Evolutionary conservation across 352 stramenopile species (phyloP).

Genomic region (Phytophthora sansomeana): DNA sequence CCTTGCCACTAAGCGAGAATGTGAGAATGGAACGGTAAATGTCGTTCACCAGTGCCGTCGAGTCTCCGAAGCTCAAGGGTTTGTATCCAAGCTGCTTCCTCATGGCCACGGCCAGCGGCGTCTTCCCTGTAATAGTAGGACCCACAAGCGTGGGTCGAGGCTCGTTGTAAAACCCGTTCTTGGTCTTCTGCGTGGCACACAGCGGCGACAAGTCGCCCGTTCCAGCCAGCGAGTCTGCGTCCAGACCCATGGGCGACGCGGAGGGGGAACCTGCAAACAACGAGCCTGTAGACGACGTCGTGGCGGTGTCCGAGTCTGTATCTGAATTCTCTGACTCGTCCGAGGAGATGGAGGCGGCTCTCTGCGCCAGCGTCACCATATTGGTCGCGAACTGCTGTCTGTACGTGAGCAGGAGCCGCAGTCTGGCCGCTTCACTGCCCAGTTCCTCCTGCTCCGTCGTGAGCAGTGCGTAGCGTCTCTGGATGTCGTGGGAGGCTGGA

Average conservation of each 20-base stretch:
- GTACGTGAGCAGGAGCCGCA: constrained; percentile 52
- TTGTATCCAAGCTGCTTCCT: constrained; percentile 62
- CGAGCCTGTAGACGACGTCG: constrained; percentile 22
- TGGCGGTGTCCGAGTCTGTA: constrained; percentile 42
- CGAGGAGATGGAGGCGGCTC: constrained; percentile 23
- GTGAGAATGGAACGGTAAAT: constrained; percentile 59
- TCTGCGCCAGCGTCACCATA: constrained; percentile 35
- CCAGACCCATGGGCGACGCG: constrained; percentile 25
- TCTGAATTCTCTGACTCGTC: constrained; percentile 33
- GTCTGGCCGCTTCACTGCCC: constrained; percentile 45
- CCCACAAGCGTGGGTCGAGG: constrained; percentile 46
- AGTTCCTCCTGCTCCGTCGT: constrained; percentile 52
- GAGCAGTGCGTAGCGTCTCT: constrained; percentile 48
- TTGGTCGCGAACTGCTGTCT: constrained; percentile 52
- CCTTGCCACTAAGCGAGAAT: constrained; percentile 61
- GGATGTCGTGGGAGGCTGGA: constrained; percentile 37
- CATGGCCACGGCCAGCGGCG: constrained; percentile 38
- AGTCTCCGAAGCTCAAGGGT: constrained; percentile 41
- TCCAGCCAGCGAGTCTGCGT: constrained; percentile 22
- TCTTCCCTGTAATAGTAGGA: constrained; percentile 29
- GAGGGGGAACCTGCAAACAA: too few species aligned
- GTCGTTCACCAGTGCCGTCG: constrained; percentile 47
- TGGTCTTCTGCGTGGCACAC: constrained; percentile 28
- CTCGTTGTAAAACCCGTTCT: constrained; percentile 39
- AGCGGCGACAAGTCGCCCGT: constrained; percentile 37